Evolutionary conservation across 352 stramenopile genomes (phyloP).

Genomic region (Blastocystis sp.): DNA sequence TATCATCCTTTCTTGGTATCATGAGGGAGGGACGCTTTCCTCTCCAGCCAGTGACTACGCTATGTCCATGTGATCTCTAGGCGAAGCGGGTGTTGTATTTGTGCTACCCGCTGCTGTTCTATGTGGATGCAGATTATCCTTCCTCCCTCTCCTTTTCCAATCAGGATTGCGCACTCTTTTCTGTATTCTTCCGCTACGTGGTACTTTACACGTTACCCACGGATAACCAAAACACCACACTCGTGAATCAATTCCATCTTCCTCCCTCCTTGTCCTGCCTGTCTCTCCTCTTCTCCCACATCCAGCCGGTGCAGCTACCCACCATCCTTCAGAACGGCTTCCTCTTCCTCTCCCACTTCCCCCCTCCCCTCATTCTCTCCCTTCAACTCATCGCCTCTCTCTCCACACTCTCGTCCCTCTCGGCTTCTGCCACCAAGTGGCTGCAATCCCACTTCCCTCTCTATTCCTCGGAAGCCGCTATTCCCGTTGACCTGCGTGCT

Average conservation of each 20-base stretch:
- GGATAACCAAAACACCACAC: not conserved
- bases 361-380: not conserved
- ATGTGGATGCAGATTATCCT: not conserved
- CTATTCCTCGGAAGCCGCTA: not conserved
- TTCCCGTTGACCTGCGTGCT: not conserved
- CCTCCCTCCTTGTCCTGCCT: not conserved
- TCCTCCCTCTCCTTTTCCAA: not conserved
- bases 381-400: not conserved
- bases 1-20: not conserved
- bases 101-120: not conserved
- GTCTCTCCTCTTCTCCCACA: not conserved
- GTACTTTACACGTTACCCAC: not conserved
- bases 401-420: not conserved
- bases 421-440: not conserved
- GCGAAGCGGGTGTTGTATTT: no score
- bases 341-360: not conserved
- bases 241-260: not conserved
- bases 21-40: no score
- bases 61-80: no score
- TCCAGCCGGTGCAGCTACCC: not conserved
- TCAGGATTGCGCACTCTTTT: not conserved
- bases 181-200: not conserved
- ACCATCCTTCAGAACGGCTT: not conserved
- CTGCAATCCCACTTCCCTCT: not conserved
- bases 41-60: no score